Conservation (phyloP, 2,329 filamentous ascomycete species). For the Amylocarpus encephaloides region DNA sequence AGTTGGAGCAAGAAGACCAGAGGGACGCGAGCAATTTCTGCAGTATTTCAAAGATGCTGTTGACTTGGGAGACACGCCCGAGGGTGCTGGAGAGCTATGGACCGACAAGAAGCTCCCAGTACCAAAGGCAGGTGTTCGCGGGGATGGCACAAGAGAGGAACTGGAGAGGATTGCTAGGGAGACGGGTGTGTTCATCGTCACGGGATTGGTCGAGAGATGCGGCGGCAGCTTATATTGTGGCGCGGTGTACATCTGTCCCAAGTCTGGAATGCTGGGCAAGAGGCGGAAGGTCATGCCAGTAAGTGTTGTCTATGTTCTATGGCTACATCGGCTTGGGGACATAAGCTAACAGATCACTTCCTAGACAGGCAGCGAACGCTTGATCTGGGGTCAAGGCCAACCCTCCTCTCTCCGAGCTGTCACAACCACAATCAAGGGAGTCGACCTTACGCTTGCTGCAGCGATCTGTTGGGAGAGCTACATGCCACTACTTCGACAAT, state of each 20-base stretch:
- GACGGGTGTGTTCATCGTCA: conserved; percentile 75
- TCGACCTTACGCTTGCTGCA: conserved; percentile 72
- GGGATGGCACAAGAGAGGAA: conserved; percentile 73
- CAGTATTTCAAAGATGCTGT: conserved; percentile 72
- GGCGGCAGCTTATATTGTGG: conserved; percentile 82
- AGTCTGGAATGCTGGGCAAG: conserved; percentile 69
- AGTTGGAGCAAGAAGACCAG: conserved; percentile 60
- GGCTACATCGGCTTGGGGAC: not conserved
- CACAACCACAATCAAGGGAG: conserved; percentile 70
- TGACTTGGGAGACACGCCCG: conserved; percentile 73
- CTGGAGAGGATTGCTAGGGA: conserved; percentile 70
- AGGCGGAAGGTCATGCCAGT: conserved; percentile 88
- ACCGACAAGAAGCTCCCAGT: conserved; percentile 47
- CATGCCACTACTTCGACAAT: conserved; percentile 82
- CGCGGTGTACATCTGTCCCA: conserved; percentile 75
- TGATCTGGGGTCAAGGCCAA: conserved; percentile 85
- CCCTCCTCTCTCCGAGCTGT: conserved; percentile 74
- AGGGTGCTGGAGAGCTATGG: conserved; percentile 68
- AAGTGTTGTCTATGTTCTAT: conserved; percentile 28
- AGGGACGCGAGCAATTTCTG: conserved; percentile 76
- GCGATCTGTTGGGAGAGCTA: conserved; percentile 98
- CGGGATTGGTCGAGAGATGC: conserved; percentile 70
- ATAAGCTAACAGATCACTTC: conserved; percentile 4
- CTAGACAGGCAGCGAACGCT: conserved; percentile 67
- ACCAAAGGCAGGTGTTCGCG: conserved; percentile 41